These are phyloP conservation scores for Bryum argenteum DNA, from an alignment of 225 moss, liverwort and hornwort genomes.

Conservation along the genomic window DNA sequence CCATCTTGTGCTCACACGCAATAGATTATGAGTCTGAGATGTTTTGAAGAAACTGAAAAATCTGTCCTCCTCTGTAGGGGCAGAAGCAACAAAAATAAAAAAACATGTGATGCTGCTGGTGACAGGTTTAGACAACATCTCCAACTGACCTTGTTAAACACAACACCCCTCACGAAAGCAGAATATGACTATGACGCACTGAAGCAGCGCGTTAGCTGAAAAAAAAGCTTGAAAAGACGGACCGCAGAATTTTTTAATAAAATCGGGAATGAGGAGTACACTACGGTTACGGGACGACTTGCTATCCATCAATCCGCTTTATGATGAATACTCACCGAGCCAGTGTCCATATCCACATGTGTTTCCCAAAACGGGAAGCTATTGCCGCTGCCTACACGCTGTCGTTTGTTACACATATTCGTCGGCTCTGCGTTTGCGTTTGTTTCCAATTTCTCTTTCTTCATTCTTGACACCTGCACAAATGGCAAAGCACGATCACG, in stretches of 20 bases:
- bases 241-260: background rate
- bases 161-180: background rate
- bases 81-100: constrained; percentile 31
- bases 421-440: constrained; percentile 19
- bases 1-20: constrained; percentile 27
- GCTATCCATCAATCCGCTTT: constrained; percentile 1
- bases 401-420: constrained; percentile 51
- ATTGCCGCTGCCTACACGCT: constrained; percentile 45
- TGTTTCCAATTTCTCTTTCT: constrained; percentile 40
- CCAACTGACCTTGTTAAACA: background rate
- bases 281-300: background rate
- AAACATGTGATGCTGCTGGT: constrained; percentile 13
- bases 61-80: constrained; percentile 35
- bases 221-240: constrained; percentile 1
- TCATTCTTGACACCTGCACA: constrained; percentile 41
- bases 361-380: constrained; percentile 24
- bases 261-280: constrained; percentile 11
- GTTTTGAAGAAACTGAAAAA: constrained; percentile 21
- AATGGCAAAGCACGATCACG: background rate
- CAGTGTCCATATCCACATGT: constrained; percentile 28
- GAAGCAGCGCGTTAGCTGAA: background rate
- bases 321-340: constrained; percentile 30
- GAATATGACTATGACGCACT: background rate
- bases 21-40: constrained; percentile 24
- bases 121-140: background rate